These are phyloP conservation scores for Penicillium sp. DNA, from an alignment of 2,329 filamentous ascomycete species.

Conservation along the genomic window DNA sequence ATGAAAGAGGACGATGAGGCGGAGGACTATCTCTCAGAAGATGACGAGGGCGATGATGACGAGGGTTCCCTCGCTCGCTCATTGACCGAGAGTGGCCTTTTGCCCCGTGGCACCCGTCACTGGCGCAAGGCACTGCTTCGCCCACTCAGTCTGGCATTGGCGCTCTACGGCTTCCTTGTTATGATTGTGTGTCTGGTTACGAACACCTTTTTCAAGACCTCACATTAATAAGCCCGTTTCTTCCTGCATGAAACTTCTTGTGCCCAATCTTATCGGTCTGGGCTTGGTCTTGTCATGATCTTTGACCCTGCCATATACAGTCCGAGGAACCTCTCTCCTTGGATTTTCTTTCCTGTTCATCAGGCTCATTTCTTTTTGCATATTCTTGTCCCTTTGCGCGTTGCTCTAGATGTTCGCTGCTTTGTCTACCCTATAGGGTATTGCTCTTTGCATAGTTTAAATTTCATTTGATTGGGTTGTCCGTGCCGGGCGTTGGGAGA, in stretches of 20 bases:
- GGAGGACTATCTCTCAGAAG: slow-evolving; percentile 53
- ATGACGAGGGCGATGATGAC: slow-evolving; percentile 32
- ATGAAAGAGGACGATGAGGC: slow-evolving; percentile 85
- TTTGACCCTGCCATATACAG: background rate
- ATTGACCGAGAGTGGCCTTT: slow-evolving; percentile 58
- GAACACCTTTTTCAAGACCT: slow-evolving; percentile 75
- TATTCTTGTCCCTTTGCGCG: background rate
- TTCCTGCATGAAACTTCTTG: background rate
- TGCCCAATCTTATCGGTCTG: background rate
- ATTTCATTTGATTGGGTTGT: background rate
- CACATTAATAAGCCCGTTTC: slow-evolving; percentile 50
- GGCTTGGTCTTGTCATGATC: background rate
- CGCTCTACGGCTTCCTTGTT: slow-evolving; percentile 79
- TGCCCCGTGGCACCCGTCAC: slow-evolving; percentile 61
- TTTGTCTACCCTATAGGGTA: background rate
- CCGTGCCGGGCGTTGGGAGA: slow-evolving; percentile 1
- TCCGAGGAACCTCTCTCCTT: background rate
- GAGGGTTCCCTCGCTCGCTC: slow-evolving; percentile 41
- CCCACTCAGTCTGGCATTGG: slow-evolving; percentile 70
- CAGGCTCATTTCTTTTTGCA: background rate
- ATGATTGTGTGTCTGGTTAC: slow-evolving; percentile 86
- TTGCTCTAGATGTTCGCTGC: background rate
- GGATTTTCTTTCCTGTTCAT: background rate
- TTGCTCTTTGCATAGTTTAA: background rate
- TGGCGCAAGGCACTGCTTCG: slow-evolving; percentile 66